Conservation (phyloP, 192 early-diverging fungal genomes). For the Cetraspora pellucida region DNA sequence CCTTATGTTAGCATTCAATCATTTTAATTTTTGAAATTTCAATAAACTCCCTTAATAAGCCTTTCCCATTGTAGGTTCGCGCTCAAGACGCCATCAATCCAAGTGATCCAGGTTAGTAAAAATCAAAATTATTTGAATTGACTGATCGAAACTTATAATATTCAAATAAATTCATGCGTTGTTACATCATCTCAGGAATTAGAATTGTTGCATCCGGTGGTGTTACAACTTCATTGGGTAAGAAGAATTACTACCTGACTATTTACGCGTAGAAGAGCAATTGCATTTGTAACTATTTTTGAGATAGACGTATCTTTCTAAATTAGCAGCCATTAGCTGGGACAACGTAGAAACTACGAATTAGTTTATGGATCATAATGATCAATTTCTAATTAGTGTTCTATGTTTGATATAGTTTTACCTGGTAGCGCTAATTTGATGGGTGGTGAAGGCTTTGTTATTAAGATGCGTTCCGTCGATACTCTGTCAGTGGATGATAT, state of each 20-base stretch:
- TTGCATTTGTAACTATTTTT: neutral
- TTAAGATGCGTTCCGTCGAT: constrained; percentile 61
- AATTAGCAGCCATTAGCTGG: no score
- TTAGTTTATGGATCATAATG: no score
- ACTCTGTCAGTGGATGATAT: constrained; percentile 67
- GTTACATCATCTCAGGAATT: constrained; percentile 39
- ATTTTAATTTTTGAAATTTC: no score
- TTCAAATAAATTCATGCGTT: neutral
- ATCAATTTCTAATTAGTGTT: no score
- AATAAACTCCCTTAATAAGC: no score
- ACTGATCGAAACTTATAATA: neutral
- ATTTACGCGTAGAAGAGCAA: no score
- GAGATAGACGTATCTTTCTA: neutral
- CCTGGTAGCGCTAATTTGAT: constrained; percentile 78
- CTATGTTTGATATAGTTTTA: constrained; percentile 44
- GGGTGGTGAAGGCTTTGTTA: constrained; percentile 73
- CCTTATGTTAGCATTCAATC: constrained; percentile 46
- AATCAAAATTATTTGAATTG: neutral
- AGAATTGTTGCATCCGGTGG: constrained; percentile 67
- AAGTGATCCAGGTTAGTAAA: constrained; percentile 52
- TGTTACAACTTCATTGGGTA: constrained; percentile 66
- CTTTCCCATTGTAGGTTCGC: constrained; percentile 27
- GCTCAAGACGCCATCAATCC: constrained; percentile 73
- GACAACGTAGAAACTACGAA: no score
- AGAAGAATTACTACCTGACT: neutral